Evolutionary conservation across 805 yeast species (phyloP).

Genomic region (Saccharomycopsis capsularis): DNA sequence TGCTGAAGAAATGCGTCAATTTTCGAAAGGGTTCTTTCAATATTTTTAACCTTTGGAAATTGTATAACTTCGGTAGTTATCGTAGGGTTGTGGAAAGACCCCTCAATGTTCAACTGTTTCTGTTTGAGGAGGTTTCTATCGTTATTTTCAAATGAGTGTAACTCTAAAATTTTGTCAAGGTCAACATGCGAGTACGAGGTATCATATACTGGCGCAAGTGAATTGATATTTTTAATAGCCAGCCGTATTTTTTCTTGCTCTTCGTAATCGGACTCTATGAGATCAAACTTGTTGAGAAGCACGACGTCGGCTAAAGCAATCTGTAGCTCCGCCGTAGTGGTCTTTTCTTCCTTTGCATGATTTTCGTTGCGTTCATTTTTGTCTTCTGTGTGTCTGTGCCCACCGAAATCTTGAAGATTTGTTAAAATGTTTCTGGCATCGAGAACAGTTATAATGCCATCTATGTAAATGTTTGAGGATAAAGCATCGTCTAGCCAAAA

Average conservation of each 20-base stretch:
- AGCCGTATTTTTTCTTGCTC: constrained; percentile 30
- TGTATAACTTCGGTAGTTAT: constrained; percentile 19
- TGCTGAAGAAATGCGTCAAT: constrained; percentile 62
- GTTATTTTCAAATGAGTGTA: constrained; percentile 65
- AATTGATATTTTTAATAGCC: constrained; percentile 51
- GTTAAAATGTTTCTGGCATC: constrained; percentile 62
- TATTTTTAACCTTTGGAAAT: constrained; percentile 18
- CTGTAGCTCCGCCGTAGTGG: constrained; percentile 83
- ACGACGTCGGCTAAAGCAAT: constrained; percentile 84
- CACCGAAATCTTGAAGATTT: constrained; percentile 65
- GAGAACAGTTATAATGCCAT: constrained; percentile 84
- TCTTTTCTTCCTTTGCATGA: constrained; percentile 37
- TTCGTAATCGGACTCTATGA: constrained; percentile 27
- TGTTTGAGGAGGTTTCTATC: constrained; percentile 24
- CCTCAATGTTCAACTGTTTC: constrained; percentile 24
- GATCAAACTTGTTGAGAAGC: constrained; percentile 73
- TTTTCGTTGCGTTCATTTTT: constrained; percentile 25
- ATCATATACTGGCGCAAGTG: constrained; percentile 56
- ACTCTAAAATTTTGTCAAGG: constrained; percentile 59
- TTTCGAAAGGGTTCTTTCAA: constrained; percentile 32
- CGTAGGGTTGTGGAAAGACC: constrained; percentile 41
- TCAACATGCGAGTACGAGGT: constrained; percentile 72
- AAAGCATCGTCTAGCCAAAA: constrained; percentile 95
- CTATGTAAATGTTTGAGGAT: constrained; percentile 76
- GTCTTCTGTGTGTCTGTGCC: constrained; percentile 50